A percentile compares a stretch with the other conserved stretches of the same genome.
Conservation (phyloP, 257 asterid species). For the Striga asiatica region DNA sequence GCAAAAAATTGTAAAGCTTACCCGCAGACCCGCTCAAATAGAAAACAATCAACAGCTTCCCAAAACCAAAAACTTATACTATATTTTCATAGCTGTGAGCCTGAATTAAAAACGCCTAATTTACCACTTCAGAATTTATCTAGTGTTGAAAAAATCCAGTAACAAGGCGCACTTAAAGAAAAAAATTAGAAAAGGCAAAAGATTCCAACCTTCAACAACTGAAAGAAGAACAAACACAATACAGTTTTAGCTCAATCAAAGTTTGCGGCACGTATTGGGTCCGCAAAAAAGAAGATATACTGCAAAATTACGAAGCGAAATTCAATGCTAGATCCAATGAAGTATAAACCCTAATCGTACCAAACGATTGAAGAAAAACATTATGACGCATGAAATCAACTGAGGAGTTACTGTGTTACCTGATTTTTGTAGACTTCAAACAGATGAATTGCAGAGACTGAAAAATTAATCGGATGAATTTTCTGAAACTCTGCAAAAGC, state of each 20-base stretch:
- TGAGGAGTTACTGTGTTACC: background rate
- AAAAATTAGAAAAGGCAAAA: no score
- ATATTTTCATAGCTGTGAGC: no score
- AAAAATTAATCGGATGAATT: background rate
- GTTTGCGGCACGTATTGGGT: no score
- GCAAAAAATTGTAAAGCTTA: background rate
- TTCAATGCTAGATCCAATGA: slow-evolving; percentile 5
- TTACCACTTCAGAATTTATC: background rate
- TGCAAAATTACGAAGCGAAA: background rate
- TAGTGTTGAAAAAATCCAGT: no score
- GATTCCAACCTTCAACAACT: no score
- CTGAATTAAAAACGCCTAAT: background rate
- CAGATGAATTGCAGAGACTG: slow-evolving; percentile 6
- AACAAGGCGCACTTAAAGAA: no score
- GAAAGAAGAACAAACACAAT: no score
- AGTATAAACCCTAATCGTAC: slow-evolving; percentile 8
- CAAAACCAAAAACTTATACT: no score
- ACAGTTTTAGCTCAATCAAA: no score
- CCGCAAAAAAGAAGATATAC: background rate
- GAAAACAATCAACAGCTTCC: background rate
- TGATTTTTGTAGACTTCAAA: slow-evolving; percentile 2
- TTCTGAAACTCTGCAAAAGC: background rate
- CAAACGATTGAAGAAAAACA: background rate
- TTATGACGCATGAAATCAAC: background rate
- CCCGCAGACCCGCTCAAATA: background rate